Evolutionary conservation across 495 filamentous ascomycete genomes (phyloP).

Genomic region (Terfezia boudieri): DNA sequence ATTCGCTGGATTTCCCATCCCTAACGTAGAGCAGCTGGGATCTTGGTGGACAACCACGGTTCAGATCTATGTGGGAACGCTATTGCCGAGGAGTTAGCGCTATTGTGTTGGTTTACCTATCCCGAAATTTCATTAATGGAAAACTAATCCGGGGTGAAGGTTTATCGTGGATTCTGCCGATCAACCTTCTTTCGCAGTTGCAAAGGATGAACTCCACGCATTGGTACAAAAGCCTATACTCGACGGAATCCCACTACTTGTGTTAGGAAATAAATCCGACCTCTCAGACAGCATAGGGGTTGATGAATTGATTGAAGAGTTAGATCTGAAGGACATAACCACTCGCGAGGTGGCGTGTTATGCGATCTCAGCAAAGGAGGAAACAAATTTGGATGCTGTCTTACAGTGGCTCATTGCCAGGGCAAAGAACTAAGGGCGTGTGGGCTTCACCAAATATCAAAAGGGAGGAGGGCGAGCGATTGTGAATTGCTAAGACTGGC

Average conservation of each 20-base stretch:
- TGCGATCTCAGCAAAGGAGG: conserved; percentile 93
- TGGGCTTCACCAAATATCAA: background rate
- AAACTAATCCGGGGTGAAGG: conserved; percentile 21
- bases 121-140: background rate
- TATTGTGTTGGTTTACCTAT: conserved; percentile 45
- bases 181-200: conserved; percentile 53
- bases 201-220: conserved; percentile 75
- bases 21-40: conserved; percentile 47
- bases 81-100: conserved; percentile 96
- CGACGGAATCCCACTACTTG: conserved; percentile 79
- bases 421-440: conserved; percentile 33
- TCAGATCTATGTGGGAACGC: conserved; percentile 97
- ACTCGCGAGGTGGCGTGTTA: conserved; percentile 96
- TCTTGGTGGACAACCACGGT: conserved; percentile 87
- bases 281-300: conserved; percentile 68
- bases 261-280: conserved; percentile 94
- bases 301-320: conserved; percentile 79
- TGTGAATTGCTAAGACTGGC: background rate
- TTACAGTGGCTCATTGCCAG: conserved; percentile 90
- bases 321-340: conserved; percentile 74
- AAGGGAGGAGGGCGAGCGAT: background rate
- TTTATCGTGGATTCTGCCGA: conserved; percentile 94
- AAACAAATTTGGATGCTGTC: conserved; percentile 94
- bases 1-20: background rate
- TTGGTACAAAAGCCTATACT: conserved; percentile 68